Evolutionary conservation across 257 asterid species (phyloP).

Genomic region (Salvia splendens): DNA sequence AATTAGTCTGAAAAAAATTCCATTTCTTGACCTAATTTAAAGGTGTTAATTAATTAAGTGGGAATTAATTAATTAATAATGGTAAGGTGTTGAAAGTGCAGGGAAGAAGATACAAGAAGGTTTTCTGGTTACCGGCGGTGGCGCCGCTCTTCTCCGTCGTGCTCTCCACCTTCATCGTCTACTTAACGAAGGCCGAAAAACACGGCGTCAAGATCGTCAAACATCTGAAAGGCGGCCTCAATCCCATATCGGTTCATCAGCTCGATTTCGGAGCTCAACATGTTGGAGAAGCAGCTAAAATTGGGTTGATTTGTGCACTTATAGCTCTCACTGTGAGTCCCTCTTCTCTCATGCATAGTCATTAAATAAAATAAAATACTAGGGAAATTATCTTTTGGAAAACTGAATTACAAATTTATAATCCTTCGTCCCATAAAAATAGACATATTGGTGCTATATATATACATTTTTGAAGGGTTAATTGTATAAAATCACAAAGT

Average conservation of each 20-base stretch:
- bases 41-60: conserved; percentile 6
- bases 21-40: not conserved
- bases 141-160: conserved; percentile 45
- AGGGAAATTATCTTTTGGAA: no score
- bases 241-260: conserved; percentile 65
- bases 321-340: conserved; percentile 74
- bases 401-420: no score
- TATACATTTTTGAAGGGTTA: no score
- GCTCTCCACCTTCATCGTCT: conserved; percentile 49
- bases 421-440: no score
- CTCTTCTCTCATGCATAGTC: not conserved
- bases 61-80: no score
- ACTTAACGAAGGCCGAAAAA: conserved; percentile 62
- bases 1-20: no score
- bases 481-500: no score
- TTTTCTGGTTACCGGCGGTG: conserved; percentile 46
- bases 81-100: conserved; percentile 5
- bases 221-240: conserved; percentile 81
- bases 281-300: conserved; percentile 62
- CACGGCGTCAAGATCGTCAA: conserved; percentile 75
- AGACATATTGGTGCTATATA: no score
- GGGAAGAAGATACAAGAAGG: conserved; percentile 41
- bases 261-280: conserved; percentile 56
- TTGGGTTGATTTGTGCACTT: conserved; percentile 74
- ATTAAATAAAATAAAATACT: no score